Percentiles rank a stretch among this genome's conserved stretches.
Conservation (phyloP, 73 alveolate species). For the Urostyla sp. region DNA sequence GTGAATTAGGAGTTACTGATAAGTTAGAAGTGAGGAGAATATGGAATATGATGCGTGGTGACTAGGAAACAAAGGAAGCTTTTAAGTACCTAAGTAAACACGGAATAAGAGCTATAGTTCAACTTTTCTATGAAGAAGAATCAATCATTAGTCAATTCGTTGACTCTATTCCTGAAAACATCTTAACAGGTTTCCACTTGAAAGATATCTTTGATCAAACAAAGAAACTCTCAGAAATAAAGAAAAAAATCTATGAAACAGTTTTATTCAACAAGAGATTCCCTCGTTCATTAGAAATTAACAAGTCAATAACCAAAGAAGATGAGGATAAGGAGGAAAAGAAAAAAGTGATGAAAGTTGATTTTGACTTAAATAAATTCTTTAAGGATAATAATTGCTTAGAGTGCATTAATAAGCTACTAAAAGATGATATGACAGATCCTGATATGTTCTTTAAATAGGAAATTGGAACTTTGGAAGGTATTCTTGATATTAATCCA, state of each 20-base stretch:
- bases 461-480: slow-evolving; percentile 24
- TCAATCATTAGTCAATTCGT: slow-evolving; percentile 10
- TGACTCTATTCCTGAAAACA: slow-evolving; percentile 37
- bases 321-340: slow-evolving; percentile 11
- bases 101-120: slow-evolving; percentile 47
- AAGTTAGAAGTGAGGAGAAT: slow-evolving; percentile 32
- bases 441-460: slow-evolving; percentile 44
- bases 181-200: slow-evolving; percentile 46
- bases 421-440: slow-evolving; percentile 29
- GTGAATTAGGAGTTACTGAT: slow-evolving; percentile 28
- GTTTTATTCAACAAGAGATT: slow-evolving; percentile 42
- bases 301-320: slow-evolving; percentile 8
- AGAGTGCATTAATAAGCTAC: slow-evolving; percentile 51
- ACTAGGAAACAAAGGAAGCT: slow-evolving; percentile 30
- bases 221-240: slow-evolving; percentile 23
- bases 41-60: slow-evolving; percentile 53
- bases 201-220: slow-evolving; percentile 32
- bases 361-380: slow-evolving; percentile 47
- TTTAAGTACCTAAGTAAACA: slow-evolving; percentile 46
- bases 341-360: slow-evolving; percentile 25
- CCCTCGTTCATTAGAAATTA: slow-evolving; percentile 24
- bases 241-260: slow-evolving; percentile 10
- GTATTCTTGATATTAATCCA: slow-evolving; percentile 44
- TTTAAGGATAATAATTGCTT: slow-evolving; percentile 24
- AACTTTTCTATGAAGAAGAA: not conserved